Evolutionary conservation across 768 basidiomycete species (phyloP).

Genomic region (Boletales sp.): DNA sequence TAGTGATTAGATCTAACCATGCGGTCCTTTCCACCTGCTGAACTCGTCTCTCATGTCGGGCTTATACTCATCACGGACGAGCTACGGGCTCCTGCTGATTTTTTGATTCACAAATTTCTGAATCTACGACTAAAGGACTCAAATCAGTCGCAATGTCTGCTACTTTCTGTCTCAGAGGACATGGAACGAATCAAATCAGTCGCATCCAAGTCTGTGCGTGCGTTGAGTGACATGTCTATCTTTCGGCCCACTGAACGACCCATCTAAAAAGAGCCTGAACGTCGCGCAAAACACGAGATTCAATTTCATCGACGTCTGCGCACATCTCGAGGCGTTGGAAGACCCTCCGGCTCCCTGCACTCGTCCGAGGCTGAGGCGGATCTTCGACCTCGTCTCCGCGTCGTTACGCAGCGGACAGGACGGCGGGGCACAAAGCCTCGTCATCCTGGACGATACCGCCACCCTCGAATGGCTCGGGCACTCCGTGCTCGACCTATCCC

Average conservation of each 20-base stretch:
- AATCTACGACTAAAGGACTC: constrained; percentile 47
- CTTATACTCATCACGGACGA: constrained; percentile 68
- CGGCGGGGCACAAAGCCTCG: constrained; percentile 29
- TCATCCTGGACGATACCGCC: constrained; percentile 71
- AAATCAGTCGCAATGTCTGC: constrained; percentile 36
- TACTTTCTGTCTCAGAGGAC: constrained; percentile 58
- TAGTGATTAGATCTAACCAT: constrained; percentile 13
- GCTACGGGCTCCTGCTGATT: constrained; percentile 67
- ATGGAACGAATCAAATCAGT: constrained; percentile 61
- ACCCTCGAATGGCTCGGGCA: constrained; percentile 72
- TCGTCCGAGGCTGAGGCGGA: constrained; percentile 21
- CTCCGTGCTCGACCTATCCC: constrained; percentile 44
- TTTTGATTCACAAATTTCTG: constrained; percentile 58
- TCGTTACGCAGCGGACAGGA: constrained; percentile 15
- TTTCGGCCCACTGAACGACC: not conserved
- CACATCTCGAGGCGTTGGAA: constrained; percentile 29
- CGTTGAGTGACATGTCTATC: not conserved
- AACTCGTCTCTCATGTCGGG: constrained; percentile 47
- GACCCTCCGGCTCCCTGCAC: constrained; percentile 8
- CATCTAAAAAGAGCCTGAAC: constrained; percentile 29
- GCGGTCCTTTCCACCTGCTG: constrained; percentile 51
- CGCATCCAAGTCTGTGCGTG: constrained; percentile 58
- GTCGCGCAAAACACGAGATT: constrained; percentile 38
- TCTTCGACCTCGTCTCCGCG: constrained; percentile 36
- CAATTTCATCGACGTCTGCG: constrained; percentile 51